Conservation (phyloP, 225 moss, liverwort and hornwort species). For the Ulota crispa region DNA sequence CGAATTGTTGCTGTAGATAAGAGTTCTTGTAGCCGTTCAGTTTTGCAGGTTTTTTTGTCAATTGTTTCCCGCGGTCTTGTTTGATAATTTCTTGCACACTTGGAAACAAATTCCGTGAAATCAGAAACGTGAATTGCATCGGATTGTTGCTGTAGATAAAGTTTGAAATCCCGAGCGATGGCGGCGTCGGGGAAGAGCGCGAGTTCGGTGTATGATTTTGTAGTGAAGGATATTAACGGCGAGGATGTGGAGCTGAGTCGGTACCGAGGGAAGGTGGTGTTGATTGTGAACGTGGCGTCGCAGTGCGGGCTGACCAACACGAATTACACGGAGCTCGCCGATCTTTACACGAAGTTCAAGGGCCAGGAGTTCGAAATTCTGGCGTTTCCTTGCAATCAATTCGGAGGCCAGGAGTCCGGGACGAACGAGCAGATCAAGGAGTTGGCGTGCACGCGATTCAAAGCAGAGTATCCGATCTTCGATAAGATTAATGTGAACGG, state of each 20-base stretch:
- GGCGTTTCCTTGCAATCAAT: constrained; percentile 94
- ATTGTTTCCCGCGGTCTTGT: neutral
- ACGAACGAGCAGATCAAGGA: constrained; percentile 81
- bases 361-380: constrained; percentile 62
- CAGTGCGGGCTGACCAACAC: constrained; percentile 64
- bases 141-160: neutral
- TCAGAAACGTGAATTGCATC: neutral
- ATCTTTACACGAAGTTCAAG: constrained; percentile 51
- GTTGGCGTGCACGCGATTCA: constrained; percentile 74
- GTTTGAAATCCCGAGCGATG: neutral
- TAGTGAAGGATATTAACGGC: constrained; percentile 63
- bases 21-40: too few relatives aligned
- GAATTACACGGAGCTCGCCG: constrained; percentile 75
- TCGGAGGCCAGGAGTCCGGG: constrained; percentile 78
- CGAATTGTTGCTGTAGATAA: neutral
- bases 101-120: neutral
- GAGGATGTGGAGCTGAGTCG: constrained; percentile 58
- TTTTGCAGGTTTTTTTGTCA: neutral
- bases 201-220: constrained; percentile 35
- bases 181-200: too few relatives aligned
- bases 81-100: neutral
- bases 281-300: constrained; percentile 89
- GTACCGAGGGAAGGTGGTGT: constrained; percentile 77
- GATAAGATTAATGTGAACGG: constrained; percentile 90
- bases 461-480: constrained; percentile 86